phyloP scores from a whole-genome alignment of 306 rosid genomes.

The Purshia tridentata region DNA sequence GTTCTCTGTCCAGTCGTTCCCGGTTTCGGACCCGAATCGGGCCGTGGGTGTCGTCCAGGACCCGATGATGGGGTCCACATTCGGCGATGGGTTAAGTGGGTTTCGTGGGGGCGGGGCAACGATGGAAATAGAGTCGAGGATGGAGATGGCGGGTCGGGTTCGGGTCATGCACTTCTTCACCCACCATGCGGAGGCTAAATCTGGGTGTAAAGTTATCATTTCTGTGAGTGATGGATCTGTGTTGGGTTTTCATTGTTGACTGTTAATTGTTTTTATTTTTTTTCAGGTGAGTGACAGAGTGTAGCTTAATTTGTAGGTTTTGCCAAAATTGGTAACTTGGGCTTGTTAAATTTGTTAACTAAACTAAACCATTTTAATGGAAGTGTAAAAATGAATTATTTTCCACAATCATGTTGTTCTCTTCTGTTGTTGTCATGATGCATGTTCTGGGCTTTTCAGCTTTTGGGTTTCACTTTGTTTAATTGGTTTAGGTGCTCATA shows the following conservation, averaged over 20 bases:
- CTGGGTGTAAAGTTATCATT: conserved; percentile 58
- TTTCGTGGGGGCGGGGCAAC: conserved; percentile 41
- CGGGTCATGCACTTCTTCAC: conserved; percentile 74
- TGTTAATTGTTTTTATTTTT: too few species aligned
- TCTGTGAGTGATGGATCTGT: conserved; percentile 74
- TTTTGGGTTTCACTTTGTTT: neutral
- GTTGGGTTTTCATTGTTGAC: conserved; percentile 75
- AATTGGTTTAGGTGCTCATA: too few species aligned
- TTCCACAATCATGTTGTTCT: neutral
- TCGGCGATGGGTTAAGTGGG: conserved; percentile 24
- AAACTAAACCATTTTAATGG: neutral
- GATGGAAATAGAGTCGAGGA: conserved; percentile 67
- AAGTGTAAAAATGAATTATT: conserved; percentile 24
- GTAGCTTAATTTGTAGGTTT: conserved; percentile 8
- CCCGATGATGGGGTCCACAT: conserved; percentile 32
- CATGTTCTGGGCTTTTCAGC: neutral
- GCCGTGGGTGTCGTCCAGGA: neutral
- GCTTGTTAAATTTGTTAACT: conserved; percentile 11
- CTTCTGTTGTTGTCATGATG: neutral
- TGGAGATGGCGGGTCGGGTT: conserved; percentile 73
- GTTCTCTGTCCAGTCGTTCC: conserved; percentile 63
- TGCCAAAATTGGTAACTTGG: conserved; percentile 3
- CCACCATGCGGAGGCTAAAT: conserved; percentile 60
- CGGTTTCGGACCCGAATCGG: conserved; percentile 36
- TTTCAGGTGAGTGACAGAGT: neutral